Evolutionary conservation across 1,139 yeast genomes (phyloP).

Genomic region (Taphrina deformans): DNA sequence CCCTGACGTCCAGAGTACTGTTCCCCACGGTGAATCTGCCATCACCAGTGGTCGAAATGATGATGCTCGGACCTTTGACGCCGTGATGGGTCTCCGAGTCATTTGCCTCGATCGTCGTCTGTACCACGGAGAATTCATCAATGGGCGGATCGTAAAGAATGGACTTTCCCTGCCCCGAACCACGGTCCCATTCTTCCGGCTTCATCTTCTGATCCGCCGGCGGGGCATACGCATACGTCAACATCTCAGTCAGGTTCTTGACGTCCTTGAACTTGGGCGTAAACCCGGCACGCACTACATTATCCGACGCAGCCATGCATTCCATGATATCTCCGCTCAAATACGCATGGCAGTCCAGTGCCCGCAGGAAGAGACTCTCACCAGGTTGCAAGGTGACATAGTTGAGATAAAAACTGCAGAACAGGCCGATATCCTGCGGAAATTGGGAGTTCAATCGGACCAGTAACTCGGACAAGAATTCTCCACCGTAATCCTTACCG

Average conservation of each 20-base stretch:
- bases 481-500: slow-evolving; percentile 29
- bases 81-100: slow-evolving; percentile 56
- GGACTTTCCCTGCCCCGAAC: slow-evolving; percentile 48
- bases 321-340: slow-evolving; percentile 55
- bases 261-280: slow-evolving; percentile 93
- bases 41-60: slow-evolving; percentile 77
- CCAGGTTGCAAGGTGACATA: slow-evolving; percentile 83
- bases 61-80: slow-evolving; percentile 82
- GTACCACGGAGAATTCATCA: slow-evolving; percentile 89
- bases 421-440: slow-evolving; percentile 89
- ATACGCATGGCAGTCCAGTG: slow-evolving; percentile 59
- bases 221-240: slow-evolving; percentile 84
- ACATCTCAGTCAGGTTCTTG: slow-evolving; percentile 84
- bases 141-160: slow-evolving; percentile 91
- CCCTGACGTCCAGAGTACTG: slow-evolving; percentile 42
- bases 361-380: slow-evolving; percentile 94
- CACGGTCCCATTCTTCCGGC: slow-evolving; percentile 65
- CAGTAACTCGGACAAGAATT: slow-evolving; percentile 53
- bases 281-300: slow-evolving; percentile 97
- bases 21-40: slow-evolving; percentile 56
- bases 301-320: slow-evolving; percentile 99
- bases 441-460: slow-evolving; percentile 79
- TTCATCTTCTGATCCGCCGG: slow-evolving; percentile 92
- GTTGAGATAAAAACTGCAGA: slow-evolving; percentile 88
- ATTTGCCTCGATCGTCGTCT: slow-evolving; percentile 54